Evolutionary conservation across 495 filamentous ascomycete species (phyloP), one percentile per base, ranked within the genome.

Genomic region (Penicillium verhagenii): DNA sequence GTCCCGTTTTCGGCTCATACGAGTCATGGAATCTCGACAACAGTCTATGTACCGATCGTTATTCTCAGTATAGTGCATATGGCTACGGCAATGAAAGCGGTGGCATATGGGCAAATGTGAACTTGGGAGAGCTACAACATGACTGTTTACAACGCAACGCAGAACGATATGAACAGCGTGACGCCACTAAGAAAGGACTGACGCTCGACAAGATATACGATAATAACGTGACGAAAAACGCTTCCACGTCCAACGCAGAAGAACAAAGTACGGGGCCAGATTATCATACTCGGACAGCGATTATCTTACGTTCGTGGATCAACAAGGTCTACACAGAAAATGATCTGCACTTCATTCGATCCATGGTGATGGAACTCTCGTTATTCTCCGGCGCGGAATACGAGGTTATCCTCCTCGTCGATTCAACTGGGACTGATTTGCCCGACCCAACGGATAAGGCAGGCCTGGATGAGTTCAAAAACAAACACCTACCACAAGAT

Each of bases 321-420:
- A 82, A 79, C 14, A 88, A 86, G 61, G 65, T 78, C 23, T 95
- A 86, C 58, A 85, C 78, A 18, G 72, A 82, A 20, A 87, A 90
- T 59, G 86, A 90, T 56, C 79, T 83, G 55, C 77, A 84, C 50
- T 76, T 80, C 13, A 83, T 93, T 47, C 84, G 89, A 10, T 79
- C 88, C 4, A 72, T 92, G 49, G 76, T 92, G 57, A 83, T 80
- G 7, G 90, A 93, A 66, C 68, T 91, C 20, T 80, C 79, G 5
- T 71, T 93, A 5, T 74, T 81, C 24, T 84, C 86, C 5, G 89
- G 90, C 8, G 87, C 85, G 19, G 84, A 90, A 70, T 92, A 90
- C 61, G 77, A 87, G 53, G 81, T 92, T 31, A 84, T 86, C 54
- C 70, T 92, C 6, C 77, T 91, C 38, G 79, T 92, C 7, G 84